Evolutionary conservation across 2,329 filamentous ascomycete genomes (phyloP).

Genomic region (Sordariomycetes sp.): DNA sequence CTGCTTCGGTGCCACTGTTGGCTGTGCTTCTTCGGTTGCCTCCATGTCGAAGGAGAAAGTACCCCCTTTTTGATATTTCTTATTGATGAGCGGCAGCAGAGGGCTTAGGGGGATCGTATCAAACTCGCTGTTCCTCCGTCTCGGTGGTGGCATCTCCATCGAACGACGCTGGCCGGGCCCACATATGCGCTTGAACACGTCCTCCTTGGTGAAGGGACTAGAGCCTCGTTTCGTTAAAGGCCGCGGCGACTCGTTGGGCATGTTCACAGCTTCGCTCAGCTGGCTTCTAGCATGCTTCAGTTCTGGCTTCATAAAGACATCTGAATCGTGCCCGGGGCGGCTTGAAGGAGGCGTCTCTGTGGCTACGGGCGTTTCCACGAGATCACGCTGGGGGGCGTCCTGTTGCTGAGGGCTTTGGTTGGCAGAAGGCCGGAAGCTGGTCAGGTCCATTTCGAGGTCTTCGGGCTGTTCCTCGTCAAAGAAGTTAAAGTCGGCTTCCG

Average conservation of each 20-base stretch:
- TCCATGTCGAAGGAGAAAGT: constrained; percentile 35
- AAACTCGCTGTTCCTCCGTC: constrained; percentile 37
- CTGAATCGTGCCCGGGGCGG: constrained; percentile 11
- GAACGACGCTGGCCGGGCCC: no score
- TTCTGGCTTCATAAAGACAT: constrained; percentile 49
- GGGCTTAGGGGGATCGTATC: constrained; percentile 46
- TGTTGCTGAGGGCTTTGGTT: constrained; percentile 5
- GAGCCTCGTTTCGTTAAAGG: constrained; percentile 47
- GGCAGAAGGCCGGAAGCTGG: no score
- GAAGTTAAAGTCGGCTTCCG: constrained; percentile 76
- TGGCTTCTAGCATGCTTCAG: constrained; percentile 48
- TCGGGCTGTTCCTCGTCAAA: constrained; percentile 53
- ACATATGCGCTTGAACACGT: constrained; percentile 50
- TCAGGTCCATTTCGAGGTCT: constrained; percentile 2
- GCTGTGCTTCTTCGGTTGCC: background rate
- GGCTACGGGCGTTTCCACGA: constrained; percentile 1
- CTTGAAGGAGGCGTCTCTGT: constrained; percentile 3
- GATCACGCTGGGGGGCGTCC: constrained; percentile 1
- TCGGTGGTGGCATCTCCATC: constrained; percentile 14
- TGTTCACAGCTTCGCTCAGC: constrained; percentile 27
- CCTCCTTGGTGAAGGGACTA: constrained; percentile 49
- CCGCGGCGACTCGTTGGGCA: constrained; percentile 17
- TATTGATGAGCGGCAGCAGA: constrained; percentile 42
- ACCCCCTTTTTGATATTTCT: constrained; percentile 49
- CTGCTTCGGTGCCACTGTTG: no score